Base-by-base conservation (phyloP, 2,329 filamentous ascomycete species). In the Pseudocercospora eumusae region DNA sequence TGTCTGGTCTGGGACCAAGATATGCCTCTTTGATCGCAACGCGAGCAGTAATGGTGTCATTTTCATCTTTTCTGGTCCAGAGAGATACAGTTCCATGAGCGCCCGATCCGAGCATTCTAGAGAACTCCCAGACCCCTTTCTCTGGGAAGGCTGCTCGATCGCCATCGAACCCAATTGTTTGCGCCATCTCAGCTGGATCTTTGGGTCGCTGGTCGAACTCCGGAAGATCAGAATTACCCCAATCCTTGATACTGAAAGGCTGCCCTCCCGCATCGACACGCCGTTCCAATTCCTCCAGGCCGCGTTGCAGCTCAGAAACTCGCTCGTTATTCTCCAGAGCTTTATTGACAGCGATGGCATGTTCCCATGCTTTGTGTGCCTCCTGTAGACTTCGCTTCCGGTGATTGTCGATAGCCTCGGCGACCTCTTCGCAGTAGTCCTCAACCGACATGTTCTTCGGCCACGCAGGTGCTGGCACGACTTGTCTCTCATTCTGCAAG, bases 11-110 rank as follows among this genome's bases (percentile, higher is more conserved):
- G 31, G 57, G 28, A 7, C 21, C 28, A 7, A 56, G 42, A 36
- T 60, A 60, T 28, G 58, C 33, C 20, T 60, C 58, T 40, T 60
- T 60, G 50, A 60, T 21, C 3, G 44, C 52, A 9, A 42, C 52
- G 25, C 53, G 52, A n/a, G 23, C 52, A n/a, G 21, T 33, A 13
- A 60, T 36, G 3, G 7, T 25, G 10, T 40, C 50, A 21, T 8
- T 18, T 15, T 18, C 20, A 21, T 21, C 45, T 27, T 49, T 49
- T 10, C 27, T 40, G 9, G 18, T 33, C 58, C 58, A 60, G 15
- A 60, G 33, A 23, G 50, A 45, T 10, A 45, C 58, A 36, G 40
- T 36, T 15, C 58, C 58, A 40, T 49, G 50, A 20, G 20, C 20
- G 20, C 58, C 58, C 6, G 20, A 18, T 15, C 58, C 58, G 15